Evolutionary conservation across 495 filamentous ascomycete species (phyloP), one percentile per base, ranked within the genome.

Genomic region (Parathielavia appendiculata): DNA sequence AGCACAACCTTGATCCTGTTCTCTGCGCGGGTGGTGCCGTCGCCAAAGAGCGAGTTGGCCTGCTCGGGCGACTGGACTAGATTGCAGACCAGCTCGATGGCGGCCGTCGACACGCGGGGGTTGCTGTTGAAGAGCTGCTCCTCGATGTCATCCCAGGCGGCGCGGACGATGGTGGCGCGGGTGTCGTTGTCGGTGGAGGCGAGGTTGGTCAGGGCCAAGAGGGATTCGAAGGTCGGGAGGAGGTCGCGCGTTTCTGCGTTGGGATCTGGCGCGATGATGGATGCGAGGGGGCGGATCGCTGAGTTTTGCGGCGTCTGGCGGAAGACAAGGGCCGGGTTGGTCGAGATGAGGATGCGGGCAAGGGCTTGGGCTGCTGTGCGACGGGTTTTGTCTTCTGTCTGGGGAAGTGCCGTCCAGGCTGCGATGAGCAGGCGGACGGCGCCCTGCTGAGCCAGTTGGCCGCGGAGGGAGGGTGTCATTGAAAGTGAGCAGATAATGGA

Each of bases 181-280:
- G 87, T 85, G 12, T 85, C 76, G 66, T 90, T 81, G 30, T 86
- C 81, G 16, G 84, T 83, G 0, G 90, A 92, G 1, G 92, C 93
- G 9, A 97, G 80, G 64, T 98, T 98, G 1, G 93, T 96, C 32
- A 98, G 81, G 2, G 93, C 95, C 56, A 97, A 83, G 14, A 97
- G 79, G 2, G 87, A 81, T 68, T 98, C 93, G 66, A 97, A 98
- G 4, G 86, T 82, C 0, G 92, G 90, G 8, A 97, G 79, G n/a
- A 97, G 84, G 68, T 92, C 85, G 45, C 86, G 82, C 1, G 83
- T 81, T 14, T 88, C 86, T 22, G 85, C 81, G 20, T 72, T 69
- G 1, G 78, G 73, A 38, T 84, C 77, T 8, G 79, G 73, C 1
- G 75, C 68, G 16, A 97, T 78, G 30, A 97, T 85, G 19, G 81